These are phyloP conservation scores for Arxiozyma bovina DNA, from an alignment of 1,139 yeast species.

Conservation along the genomic window DNA sequence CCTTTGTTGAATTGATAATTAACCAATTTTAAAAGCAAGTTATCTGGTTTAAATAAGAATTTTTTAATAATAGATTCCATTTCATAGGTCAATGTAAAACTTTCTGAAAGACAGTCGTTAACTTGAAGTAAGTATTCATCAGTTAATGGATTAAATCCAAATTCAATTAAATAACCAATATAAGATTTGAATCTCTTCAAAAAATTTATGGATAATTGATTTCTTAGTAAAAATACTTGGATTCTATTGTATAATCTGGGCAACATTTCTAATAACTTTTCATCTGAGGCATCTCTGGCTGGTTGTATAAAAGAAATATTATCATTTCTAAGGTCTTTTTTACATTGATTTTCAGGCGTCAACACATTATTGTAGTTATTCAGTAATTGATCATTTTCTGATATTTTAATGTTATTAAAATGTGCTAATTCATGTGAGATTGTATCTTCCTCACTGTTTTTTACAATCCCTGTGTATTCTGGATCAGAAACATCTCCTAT, in stretches of 20 bases:
- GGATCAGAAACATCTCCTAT: background rate
- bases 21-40: conserved; percentile 17
- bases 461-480: background rate
- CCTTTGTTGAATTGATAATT: conserved; percentile 11
- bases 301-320: background rate
- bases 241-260: conserved; percentile 15
- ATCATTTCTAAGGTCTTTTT: background rate
- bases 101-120: conserved; percentile 11
- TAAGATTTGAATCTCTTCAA: conserved; percentile 19
- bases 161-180: conserved; percentile 12
- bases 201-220: conserved; percentile 21
- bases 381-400: background rate
- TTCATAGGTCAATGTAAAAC: background rate
- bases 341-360: background rate
- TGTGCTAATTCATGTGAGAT: background rate
- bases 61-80: conserved; percentile 17
- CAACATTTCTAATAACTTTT: background rate
- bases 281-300: background rate
- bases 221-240: conserved; percentile 20
- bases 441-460: background rate
- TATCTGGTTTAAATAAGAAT: conserved; percentile 21
- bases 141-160: conserved; percentile 15
- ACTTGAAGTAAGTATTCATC: conserved; percentile 17
- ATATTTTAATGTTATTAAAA: background rate
- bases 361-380: background rate